These are phyloP conservation scores for Paulinella micropora DNA, from an alignment of 78 protist genomes.

Conservation along the genomic window DNA sequence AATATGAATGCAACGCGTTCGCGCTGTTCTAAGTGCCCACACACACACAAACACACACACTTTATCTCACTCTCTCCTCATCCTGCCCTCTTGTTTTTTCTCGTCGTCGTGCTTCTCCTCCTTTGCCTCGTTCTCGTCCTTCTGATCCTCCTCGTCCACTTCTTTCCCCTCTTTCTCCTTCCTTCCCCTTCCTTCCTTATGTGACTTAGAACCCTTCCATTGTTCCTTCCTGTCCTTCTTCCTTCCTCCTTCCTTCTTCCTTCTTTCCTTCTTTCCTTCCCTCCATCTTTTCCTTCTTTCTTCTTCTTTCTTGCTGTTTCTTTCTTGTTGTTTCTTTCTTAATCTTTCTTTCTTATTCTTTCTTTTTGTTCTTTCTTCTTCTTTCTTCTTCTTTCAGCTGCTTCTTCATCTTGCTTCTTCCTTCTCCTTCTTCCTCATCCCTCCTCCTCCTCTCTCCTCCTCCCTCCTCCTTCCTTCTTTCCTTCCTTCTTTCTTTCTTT, in stretches of 20 bases:
- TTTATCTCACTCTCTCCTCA: too few species aligned
- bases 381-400: neutral
- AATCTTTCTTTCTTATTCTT: neutral
- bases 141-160: too few species aligned
- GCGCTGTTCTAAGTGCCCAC: too few species aligned
- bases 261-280: neutral
- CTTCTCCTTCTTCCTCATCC: neutral
- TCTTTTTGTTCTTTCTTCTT: neutral
- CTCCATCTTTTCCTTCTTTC: neutral
- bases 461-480: neutral
- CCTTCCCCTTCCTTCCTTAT: too few species aligned
- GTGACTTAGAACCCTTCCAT: too few species aligned
- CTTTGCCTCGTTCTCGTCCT: too few species aligned
- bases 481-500: neutral
- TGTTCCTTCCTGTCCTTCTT: too few species aligned
- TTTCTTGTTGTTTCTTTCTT: neutral
- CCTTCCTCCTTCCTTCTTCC: neutral
- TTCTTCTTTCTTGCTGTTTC: neutral
- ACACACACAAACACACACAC: too few species aligned
- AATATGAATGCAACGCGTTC: too few species aligned
- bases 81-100: too few species aligned
- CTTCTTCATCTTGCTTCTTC: neutral
- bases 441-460: neutral
- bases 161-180: too few species aligned
- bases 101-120: too few species aligned